These are phyloP conservation scores for Yarrowia bubula DNA, from an alignment of 805 yeast species.

Conservation along the genomic window DNA sequence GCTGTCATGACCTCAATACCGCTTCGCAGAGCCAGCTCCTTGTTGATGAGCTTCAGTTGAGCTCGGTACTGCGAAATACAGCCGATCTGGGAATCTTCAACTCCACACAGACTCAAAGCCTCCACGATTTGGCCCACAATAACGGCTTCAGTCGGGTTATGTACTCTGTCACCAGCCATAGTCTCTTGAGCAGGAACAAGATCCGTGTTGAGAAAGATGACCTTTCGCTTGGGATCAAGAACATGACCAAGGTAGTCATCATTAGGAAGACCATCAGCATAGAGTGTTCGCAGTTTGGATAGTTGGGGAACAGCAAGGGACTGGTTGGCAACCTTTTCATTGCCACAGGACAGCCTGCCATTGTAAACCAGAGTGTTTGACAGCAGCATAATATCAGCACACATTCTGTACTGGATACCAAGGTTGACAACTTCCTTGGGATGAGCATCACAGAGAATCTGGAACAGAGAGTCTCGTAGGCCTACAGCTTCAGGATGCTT, in stretches of 20 bases:
- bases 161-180: constrained; percentile 61
- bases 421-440: constrained; percentile 77
- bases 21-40: constrained; percentile 37
- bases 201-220: constrained; percentile 81
- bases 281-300: constrained; percentile 14
- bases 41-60: constrained; percentile 57
- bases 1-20: constrained; percentile 83
- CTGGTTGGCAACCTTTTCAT: constrained; percentile 58
- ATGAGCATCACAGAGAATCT: constrained; percentile 63
- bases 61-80: constrained; percentile 87
- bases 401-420: constrained; percentile 88
- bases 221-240: constrained; percentile 53
- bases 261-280: constrained; percentile 32
- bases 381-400: constrained; percentile 78
- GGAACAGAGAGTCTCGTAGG: constrained; percentile 73
- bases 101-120: constrained; percentile 58
- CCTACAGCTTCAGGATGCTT: constrained; percentile 69
- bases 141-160: constrained; percentile 70
- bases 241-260: constrained; percentile 57
- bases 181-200: constrained; percentile 56
- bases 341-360: constrained; percentile 75
- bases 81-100: constrained; percentile 62
- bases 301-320: constrained; percentile 48
- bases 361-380: constrained; percentile 78
- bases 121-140: constrained; percentile 62